These are phyloP conservation scores for Zygotorulaspora danielsina DNA, from an alignment of 805 yeast species.

Conservation along the genomic window DNA sequence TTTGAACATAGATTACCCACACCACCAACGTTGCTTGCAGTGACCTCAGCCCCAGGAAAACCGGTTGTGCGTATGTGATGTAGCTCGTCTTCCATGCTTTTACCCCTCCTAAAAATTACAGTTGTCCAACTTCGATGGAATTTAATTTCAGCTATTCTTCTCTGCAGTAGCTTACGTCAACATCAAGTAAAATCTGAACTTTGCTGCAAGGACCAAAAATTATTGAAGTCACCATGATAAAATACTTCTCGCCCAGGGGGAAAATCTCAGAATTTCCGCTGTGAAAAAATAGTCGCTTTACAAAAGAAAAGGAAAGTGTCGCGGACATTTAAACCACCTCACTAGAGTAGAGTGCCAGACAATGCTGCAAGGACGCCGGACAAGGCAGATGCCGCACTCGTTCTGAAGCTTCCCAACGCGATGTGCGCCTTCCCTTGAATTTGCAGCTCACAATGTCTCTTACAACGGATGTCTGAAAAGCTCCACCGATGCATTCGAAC, in stretches of 20 bases:
- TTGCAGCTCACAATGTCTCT: too few species aligned
- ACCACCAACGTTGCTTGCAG: neutral
- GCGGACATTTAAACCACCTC: too few species aligned
- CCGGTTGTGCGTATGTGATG: neutral
- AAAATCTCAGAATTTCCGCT: neutral
- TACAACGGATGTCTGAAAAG: too few species aligned
- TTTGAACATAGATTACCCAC: neutral
- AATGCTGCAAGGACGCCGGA: too few species aligned
- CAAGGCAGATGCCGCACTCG: too few species aligned
- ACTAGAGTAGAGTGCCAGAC: too few species aligned
- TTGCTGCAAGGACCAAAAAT: neutral
- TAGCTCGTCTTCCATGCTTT: neutral
- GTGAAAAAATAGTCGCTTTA: neutral
- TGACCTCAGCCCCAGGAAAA: neutral
- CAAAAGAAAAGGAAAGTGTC: neutral
- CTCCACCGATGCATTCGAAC: too few species aligned
- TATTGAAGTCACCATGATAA: conserved; percentile 2
- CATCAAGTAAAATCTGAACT: neutral
- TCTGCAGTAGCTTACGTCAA: conserved; percentile 1
- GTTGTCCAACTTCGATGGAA: neutral
- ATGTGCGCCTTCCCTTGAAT: too few species aligned
- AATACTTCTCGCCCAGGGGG: neutral
- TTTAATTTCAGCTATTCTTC: neutral
- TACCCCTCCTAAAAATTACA: neutral
- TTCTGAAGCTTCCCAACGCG: too few species aligned